Evolutionary conservation across 495 filamentous ascomycete genomes (phyloP), one percentile per base, ranked within the genome.

Genomic region (Jackrogersella multiformis): DNA sequence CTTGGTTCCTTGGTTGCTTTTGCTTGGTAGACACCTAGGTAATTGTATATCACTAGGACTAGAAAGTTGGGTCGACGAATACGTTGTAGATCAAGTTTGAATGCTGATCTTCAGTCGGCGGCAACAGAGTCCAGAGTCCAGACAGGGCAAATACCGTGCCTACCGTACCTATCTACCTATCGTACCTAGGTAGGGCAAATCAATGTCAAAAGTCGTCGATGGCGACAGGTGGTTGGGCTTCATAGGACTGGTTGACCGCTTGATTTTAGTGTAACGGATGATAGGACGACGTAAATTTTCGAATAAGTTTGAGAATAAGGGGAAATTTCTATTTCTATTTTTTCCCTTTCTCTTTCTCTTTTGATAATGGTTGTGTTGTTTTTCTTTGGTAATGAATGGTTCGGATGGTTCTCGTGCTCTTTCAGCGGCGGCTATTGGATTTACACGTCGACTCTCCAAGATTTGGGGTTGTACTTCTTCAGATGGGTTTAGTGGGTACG

Each of bases 181-280:
- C n/a, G n/a, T n/a, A n/a, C n/a, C 23, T 32, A 44, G 41, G 41
- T 44, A 44, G 56, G 51, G 21, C 67, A 65, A 65, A 65, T 70
- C 34, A 65, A 65, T 61, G 56, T 70, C 34, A 55, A 61, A 56
- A 45, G 49, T 70, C 15, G 42, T 53, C 26, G 67, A 67, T 49
- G 58, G 68, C 61, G 63, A 67, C 63, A 71, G 68, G 63, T 71
- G 68, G 63, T 71, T 67, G 62, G 68, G 68, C 59, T 59, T 71
- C 68, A 67, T 71, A 64, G 41, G 61, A 65, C 61, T 70, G 67
- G 67, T 35, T 70, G 67, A 65, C 61, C 61, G 67, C 67, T 65
- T 39, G 28, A 55, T 55, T 24, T n/a, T 60, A 41, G 66, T 70
- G 67, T 70, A 66, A 66, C 61, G 39, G 36, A 28, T 15, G 42